Conservation (phyloP, 768 basidiomycete genomes). For the Russula ochroleuca region DNA sequence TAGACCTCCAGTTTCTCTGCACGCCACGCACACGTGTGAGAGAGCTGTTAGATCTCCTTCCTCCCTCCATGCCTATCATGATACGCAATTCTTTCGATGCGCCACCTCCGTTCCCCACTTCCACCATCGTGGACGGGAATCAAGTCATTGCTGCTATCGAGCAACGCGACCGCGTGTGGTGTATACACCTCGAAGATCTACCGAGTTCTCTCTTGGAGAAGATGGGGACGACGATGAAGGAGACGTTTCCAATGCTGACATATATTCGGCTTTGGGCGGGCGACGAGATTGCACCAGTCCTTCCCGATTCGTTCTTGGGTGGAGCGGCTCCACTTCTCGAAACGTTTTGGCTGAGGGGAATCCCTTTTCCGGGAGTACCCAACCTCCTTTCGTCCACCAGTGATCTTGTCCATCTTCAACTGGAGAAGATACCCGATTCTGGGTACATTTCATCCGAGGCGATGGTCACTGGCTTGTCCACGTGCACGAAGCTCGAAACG, state of each 20-base stretch:
- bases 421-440: conserved; percentile 7
- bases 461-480: background rate
- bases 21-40: conserved; percentile 3
- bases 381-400: background rate
- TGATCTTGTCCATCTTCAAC: conserved; percentile 2
- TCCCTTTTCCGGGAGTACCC: conserved; percentile 9
- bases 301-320: background rate
- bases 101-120: background rate
- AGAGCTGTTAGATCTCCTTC: conserved; percentile 4
- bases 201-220: background rate
- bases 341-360: background rate
- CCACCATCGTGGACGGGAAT: background rate
- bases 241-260: background rate
- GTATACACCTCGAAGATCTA: background rate
- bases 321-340: background rate
- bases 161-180: background rate
- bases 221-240: background rate
- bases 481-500: background rate
- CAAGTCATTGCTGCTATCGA: conserved; percentile 7
- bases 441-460: conserved; percentile 9
- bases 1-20: conserved; percentile 8
- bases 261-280: background rate
- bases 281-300: background rate
- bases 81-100: background rate
- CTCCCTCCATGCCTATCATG: background rate